Conservation (phyloP, 257 asterid species). For the Plantago elongata region DNA sequence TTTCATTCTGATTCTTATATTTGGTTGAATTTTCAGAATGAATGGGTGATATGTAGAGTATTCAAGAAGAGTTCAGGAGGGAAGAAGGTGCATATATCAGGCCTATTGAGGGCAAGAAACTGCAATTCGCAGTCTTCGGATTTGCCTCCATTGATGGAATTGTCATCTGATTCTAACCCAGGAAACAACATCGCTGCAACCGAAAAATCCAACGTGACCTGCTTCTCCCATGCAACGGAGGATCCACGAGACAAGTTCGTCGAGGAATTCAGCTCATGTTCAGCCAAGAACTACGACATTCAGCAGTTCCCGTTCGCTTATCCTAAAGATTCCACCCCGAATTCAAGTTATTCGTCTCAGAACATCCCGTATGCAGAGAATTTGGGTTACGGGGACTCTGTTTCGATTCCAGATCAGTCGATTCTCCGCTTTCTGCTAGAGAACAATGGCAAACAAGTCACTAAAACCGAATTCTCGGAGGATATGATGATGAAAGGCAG, state of each 20-base stretch:
- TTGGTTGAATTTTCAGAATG: conserved; percentile 41
- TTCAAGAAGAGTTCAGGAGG: conserved; percentile 64
- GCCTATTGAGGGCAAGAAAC: conserved; percentile 18
- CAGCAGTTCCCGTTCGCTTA: conserved; percentile 17
- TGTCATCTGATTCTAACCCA: conserved; percentile 36
- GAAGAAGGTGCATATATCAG: conserved; percentile 56
- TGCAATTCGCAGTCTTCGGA: conserved; percentile 26
- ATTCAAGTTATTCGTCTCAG: conserved; percentile 28
- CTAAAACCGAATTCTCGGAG: conserved; percentile 15
- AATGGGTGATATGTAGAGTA: conserved; percentile 78
- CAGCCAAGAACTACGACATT: conserved; percentile 24
- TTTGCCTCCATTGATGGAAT: conserved; percentile 50
- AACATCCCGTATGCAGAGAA: conserved; percentile 23
- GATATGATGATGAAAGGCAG: conserved; percentile 8
- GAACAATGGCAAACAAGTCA: conserved; percentile 20
- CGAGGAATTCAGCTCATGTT: conserved; percentile 23
- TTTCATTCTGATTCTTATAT: conserved; percentile 1
- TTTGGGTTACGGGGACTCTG: conserved; percentile 21
- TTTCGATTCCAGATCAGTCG: conserved; percentile 43
- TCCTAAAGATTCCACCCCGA: conserved; percentile 23
- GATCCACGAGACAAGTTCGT: conserved; percentile 23
- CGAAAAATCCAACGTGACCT: conserved; percentile 41
- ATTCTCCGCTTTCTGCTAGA: conserved; percentile 33
- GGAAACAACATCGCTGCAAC: conserved; percentile 12
- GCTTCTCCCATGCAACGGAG: conserved; percentile 54